Conservation (phyloP, 2,329 filamentous ascomycete species). For the Aspergillus japonicus region DNA sequence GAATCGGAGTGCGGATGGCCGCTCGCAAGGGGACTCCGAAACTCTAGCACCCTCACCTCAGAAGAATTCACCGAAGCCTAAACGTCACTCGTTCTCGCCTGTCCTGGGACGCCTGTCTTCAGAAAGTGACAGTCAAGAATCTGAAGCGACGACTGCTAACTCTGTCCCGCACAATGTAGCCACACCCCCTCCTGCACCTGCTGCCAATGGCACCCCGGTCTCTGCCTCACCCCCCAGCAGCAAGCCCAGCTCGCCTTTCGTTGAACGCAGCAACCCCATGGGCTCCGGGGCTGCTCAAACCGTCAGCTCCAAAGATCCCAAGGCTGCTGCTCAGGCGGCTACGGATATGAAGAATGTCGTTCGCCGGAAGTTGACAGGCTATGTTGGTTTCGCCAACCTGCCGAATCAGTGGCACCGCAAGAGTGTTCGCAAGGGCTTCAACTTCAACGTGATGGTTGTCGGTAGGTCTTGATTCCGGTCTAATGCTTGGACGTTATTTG, state of each 20-base stretch:
- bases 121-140: conserved; percentile 15
- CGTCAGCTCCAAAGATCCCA: conserved; percentile 64
- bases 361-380: conserved; percentile 95
- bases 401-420: conserved; percentile 99
- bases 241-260: conserved; percentile 55
- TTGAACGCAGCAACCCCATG: conserved; percentile 60
- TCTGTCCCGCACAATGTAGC: conserved; percentile 27
- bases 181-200: conserved; percentile 30
- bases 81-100: conserved; percentile 17
- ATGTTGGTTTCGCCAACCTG: conserved; percentile 97
- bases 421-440: conserved; percentile 99
- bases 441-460: conserved; percentile 99
- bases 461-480: conserved; percentile 62
- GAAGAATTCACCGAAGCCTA: conserved; percentile 11
- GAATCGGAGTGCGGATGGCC: conserved; percentile 19
- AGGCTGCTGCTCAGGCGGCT: conserved; percentile 54
- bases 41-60: conserved; percentile 6
- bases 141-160: conserved; percentile 22
- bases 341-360: conserved; percentile 91
- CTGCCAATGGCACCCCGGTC: conserved; percentile 33
- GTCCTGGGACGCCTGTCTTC: conserved; percentile 11
- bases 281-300: conserved; percentile 56
- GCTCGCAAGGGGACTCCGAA: conserved; percentile 13
- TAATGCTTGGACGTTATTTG: background rate
- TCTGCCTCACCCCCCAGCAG: conserved; percentile 45